phyloP scores from a whole-genome alignment of 1,284 basidiomycete species.

The Mycosarcoma mackinlayi region DNA sequence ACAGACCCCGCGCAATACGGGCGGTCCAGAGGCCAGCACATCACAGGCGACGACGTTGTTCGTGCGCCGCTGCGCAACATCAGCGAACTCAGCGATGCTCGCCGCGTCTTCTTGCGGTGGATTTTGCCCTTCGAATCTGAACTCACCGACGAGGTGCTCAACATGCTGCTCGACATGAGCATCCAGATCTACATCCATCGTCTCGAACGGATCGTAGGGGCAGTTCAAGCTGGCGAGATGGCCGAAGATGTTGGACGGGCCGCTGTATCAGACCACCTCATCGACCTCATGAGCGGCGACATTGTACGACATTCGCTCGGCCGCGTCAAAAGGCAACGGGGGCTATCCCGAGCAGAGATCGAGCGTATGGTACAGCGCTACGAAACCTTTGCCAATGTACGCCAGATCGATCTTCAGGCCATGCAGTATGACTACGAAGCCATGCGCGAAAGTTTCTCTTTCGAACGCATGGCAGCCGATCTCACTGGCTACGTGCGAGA shows the following conservation, averaged over 20 bases:
- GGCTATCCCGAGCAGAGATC: conserved; percentile 31
- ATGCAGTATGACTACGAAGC: conserved; percentile 25
- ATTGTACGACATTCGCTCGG: conserved; percentile 37
- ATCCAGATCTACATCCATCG: conserved; percentile 56
- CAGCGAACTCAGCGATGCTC: conserved; percentile 54
- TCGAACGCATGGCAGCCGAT: conserved; percentile 38
- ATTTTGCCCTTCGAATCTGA: conserved; percentile 46
- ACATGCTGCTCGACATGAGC: conserved; percentile 55
- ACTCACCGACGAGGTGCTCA: conserved; percentile 47
- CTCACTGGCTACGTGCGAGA: conserved; percentile 45
- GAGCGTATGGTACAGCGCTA: conserved; percentile 41
- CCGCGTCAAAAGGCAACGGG: conserved; percentile 36
- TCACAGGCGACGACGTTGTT: conserved; percentile 31
- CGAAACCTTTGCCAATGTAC: conserved; percentile 45
- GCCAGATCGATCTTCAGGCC: conserved; percentile 28
- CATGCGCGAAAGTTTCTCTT: conserved; percentile 36
- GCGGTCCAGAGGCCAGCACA: conserved; percentile 17
- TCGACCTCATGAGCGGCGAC: conserved; percentile 42
- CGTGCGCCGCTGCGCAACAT: conserved; percentile 38
- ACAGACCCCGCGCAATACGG: conserved; percentile 24
- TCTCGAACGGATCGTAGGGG: conserved; percentile 32
- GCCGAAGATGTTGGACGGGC: conserved; percentile 20
- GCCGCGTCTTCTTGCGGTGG: conserved; percentile 49
- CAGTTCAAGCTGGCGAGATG: conserved; percentile 23
- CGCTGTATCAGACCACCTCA: conserved; percentile 25